phyloP scores from a whole-genome alignment of 352 stramenopile species.

The Pseudoperonospora humuli region DNA sequence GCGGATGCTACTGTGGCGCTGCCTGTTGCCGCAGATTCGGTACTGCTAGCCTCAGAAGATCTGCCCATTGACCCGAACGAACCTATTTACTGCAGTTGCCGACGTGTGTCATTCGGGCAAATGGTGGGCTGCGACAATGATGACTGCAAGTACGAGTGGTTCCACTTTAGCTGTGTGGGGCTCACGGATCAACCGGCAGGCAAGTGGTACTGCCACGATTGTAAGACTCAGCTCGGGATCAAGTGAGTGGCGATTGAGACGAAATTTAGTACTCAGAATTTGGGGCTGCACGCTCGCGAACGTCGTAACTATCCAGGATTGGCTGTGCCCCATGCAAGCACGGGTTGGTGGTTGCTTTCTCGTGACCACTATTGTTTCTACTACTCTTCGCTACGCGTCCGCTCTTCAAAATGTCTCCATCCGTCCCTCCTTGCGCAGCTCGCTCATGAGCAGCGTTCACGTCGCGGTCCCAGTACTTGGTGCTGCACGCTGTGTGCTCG shows the following conservation, averaged over 20 bases:
- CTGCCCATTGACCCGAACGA: conserved; percentile 84
- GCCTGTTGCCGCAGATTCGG: conserved; percentile 6
- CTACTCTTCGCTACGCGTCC: too few species aligned
- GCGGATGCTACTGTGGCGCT: conserved; percentile 29
- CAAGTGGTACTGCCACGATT: conserved; percentile 83
- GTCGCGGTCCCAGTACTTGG: too few species aligned
- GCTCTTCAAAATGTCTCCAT: too few species aligned
- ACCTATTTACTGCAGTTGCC: conserved; percentile 82
- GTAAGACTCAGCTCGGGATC: conserved; percentile 57
- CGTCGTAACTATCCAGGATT: too few species aligned
- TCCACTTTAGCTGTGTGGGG: conserved; percentile 86
- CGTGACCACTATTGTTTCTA: too few species aligned
- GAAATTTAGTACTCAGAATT: too few species aligned
- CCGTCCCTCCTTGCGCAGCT: too few species aligned
- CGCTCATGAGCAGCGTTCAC: too few species aligned
- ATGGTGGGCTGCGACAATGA: conserved; percentile 91
- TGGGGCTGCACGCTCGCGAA: too few species aligned
- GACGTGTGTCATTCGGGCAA: conserved; percentile 84
- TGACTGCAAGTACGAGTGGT: conserved; percentile 91
- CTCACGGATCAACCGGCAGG: conserved; percentile 75
- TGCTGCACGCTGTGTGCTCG: too few species aligned
- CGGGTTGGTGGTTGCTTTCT: too few species aligned
- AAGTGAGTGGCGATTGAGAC: conserved; percentile 31
- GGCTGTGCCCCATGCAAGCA: too few species aligned
- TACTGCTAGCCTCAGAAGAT: conserved; percentile 58